Base-by-base conservation (phyloP, 2,329 filamentous ascomycete genomes). In the Graphiopsis chlorocephala region DNA sequence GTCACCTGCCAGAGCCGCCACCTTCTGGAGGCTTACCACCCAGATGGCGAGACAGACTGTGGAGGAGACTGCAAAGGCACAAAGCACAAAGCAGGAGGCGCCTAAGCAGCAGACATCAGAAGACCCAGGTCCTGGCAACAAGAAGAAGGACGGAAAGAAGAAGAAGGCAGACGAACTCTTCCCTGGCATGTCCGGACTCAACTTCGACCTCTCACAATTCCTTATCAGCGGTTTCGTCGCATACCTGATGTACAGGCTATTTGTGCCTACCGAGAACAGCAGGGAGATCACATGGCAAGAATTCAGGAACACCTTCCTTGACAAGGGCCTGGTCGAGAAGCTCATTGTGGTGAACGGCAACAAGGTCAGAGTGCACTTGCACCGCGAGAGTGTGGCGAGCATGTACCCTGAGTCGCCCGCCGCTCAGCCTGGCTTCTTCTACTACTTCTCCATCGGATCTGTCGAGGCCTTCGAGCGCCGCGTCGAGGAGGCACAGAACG, bases 281-380 rank as follows among this genome's bases (percentile, higher is more conserved):
- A 83, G 88, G 73, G 94, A 99, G 75, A 97, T 99, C 65, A 98
- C 95, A 63, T 99, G 93, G 92, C 93, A 99, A 79, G 95, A 99
- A 80, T 92, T 99, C 80, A 85, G 91, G 68, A 93, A 88, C 71
- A 95, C 92, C 33, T 98, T 97, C 83, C 83, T 99, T 66, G 93
- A 97, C 79, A 97, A 96, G 83, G 95, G 95, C 8, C 84, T 99
- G 26, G 93, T 99, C 23, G 91, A 97, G 80, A 97, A 93, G 81
- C 85, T 99, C 70, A 88, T 89, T 20, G 89, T 96, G 35, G 85
- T 97, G 60, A 88, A 93, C 71, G 86, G 88, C 68, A 88, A 87
- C 72, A 86, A 86, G 67, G 95, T 98, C 53, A 87, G 90, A 63
- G 91, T 97, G 33, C 86, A 92, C 69, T 83, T 95, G 57, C 88